Evolutionary conservation across 2,329 filamentous ascomycete genomes (phyloP), one percentile per base, ranked within the genome.

Genomic region (Epichloe amarillans): DNA sequence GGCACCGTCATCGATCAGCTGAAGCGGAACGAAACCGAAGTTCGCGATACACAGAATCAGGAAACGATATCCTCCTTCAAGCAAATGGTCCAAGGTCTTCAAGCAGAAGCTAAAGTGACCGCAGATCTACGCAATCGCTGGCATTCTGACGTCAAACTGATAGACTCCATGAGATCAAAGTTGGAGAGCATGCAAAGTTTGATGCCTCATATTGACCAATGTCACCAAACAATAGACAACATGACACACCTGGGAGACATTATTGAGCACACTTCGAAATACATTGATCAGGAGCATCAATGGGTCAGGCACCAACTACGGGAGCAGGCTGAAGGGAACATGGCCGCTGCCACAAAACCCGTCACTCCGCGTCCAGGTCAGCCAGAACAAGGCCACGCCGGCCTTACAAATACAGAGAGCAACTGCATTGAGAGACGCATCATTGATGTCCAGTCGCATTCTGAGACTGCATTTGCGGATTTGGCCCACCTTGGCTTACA

Each of bases 261-360:
- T 17, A 55, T 68, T 37, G 58, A 60, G 39, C 58, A 61, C 5
- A 64, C 64, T 4, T 60, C 61, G 17, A 45, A 45, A 15, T 65
- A 63, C 52, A 51, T 68, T 14, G 51, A 48, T 3, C 41, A 51
- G 40, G 66, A 67, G 50, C 56, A 55, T 19, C 41, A 46, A 5
- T 68, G 66, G 66, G 54, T 66, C 37, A 54, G 54, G 14, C 42
- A 59, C 19, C 57, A 62, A 36, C 51, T 66, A 5, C 38, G 52
- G 17, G 44, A 19, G 35, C 45, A 43, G 40, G 6, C 46, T 36
- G 46, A 48, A 19, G 23, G 39, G 12, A 19, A 2, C 39, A 26
- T 17, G 2, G 23, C 43, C 11, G 23, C 19, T 33, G n/a, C n/a
- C 3, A 30, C 52, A 26, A 30, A 41, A 15, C n/a, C 41, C 5